phyloP scores from a whole-genome alignment of 441 rosid genomes.

The Adansonia rubrostipa region DNA sequence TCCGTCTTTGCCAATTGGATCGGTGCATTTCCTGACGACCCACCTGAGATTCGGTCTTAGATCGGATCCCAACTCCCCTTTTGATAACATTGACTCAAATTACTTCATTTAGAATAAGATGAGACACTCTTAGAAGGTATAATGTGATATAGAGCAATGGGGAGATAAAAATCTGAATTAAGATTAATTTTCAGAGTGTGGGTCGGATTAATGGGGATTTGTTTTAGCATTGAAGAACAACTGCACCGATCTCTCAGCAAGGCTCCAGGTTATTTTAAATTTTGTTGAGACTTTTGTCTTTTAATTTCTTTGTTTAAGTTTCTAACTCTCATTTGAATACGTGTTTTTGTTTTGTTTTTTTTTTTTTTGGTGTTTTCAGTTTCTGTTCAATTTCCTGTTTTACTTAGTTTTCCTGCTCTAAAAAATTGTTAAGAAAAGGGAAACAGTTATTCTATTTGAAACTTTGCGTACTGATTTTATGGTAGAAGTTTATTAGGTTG shows the following conservation, averaged over 20 bases:
- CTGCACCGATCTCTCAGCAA: constrained; percentile 31
- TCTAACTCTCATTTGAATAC: background rate
- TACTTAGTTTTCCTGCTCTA: background rate
- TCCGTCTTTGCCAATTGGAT: constrained; percentile 17
- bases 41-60: constrained; percentile 25
- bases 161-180: background rate
- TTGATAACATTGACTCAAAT: background rate
- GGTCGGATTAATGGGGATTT: constrained; percentile 74
- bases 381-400: background rate
- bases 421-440: background rate
- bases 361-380: background rate
- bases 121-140: constrained; percentile 20
- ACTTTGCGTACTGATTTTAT: background rate
- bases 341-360: background rate
- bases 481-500: background rate
- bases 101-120: background rate
- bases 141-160: constrained; percentile 19
- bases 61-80: constrained; percentile 27
- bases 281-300: background rate
- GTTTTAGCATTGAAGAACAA: constrained; percentile 64
- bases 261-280: constrained; percentile 35
- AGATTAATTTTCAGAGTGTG: constrained; percentile 23
- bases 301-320: background rate
- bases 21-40: constrained; percentile 26
- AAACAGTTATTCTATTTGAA: background rate